Conservation (phyloP, 352 stramenopile genomes). For the Albugo laibachii region DNA sequence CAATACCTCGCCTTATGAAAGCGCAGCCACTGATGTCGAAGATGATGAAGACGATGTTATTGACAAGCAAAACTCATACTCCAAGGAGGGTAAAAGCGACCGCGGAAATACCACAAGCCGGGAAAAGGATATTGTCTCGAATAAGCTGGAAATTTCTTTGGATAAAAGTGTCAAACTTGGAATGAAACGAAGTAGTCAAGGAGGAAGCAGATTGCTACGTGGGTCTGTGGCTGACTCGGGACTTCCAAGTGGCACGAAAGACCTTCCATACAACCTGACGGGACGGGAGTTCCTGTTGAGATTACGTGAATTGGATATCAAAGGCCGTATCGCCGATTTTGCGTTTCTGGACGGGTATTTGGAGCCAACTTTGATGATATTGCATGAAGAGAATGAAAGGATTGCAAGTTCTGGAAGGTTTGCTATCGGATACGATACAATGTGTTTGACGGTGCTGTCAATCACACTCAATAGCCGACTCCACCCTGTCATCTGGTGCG, state of each 20-base stretch:
- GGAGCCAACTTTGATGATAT: conserved; percentile 68
- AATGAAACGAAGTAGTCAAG: conserved; percentile 31
- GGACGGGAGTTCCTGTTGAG: conserved; percentile 56
- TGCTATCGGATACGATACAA: conserved; percentile 56
- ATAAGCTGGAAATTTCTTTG: conserved; percentile 28
- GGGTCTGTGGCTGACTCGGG: conserved; percentile 10
- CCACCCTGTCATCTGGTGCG: conserved; percentile 74
- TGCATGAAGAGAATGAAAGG: conserved; percentile 70
- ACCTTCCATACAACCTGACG: conserved; percentile 31
- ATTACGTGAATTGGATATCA: conserved; percentile 53
- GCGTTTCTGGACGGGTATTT: conserved; percentile 72
- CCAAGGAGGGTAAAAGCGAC: conserved; percentile 49
- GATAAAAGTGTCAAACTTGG: conserved; percentile 73
- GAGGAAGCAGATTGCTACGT: background rate
- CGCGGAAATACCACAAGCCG: conserved; percentile 23
- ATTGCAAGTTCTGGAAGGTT: conserved; percentile 47
- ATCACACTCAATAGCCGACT: conserved; percentile 76
- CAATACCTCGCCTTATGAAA: background rate
- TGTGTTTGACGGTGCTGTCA: conserved; percentile 65
- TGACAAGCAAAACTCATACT: conserved; percentile 46
- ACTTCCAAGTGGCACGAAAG: background rate
- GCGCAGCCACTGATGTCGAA: conserved; percentile 18
- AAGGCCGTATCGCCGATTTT: conserved; percentile 56
- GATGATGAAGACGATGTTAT: conserved; percentile 69
- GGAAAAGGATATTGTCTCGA: conserved; percentile 16